phyloP scores from a whole-genome alignment of 352 stramenopile genomes.

The Pythium plurisporium region DNA sequence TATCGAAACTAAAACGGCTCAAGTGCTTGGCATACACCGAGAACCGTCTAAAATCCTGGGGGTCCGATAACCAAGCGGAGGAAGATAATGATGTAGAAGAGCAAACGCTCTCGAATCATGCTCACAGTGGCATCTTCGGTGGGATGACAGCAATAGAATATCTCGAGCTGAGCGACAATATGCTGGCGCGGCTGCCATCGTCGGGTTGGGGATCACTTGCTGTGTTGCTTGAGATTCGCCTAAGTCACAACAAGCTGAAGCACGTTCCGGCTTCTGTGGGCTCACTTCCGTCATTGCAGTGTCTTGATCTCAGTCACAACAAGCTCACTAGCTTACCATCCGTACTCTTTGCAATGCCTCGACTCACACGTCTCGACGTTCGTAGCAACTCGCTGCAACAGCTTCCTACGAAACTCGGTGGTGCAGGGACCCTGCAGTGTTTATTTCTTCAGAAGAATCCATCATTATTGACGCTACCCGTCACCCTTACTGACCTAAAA shows the following conservation, averaged over 20 bases:
- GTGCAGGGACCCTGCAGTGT: slow-evolving; percentile 23
- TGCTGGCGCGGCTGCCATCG: slow-evolving; percentile 24
- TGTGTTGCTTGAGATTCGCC: slow-evolving; percentile 35
- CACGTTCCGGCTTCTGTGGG: slow-evolving; percentile 24
- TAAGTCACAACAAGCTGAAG: slow-evolving; percentile 40
- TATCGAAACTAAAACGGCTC: slow-evolving; percentile 22
- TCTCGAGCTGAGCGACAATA: slow-evolving; percentile 49
- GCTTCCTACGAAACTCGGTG: slow-evolving; percentile 28
- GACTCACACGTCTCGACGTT: slow-evolving; percentile 28
- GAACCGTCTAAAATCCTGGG: slow-evolving; percentile 43
- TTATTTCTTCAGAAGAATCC: slow-evolving; percentile 39
- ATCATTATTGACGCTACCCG: slow-evolving; percentile 26
- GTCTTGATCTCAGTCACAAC: slow-evolving; percentile 46
- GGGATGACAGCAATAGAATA: slow-evolving; percentile 26
- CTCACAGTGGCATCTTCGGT: slow-evolving; percentile 16
- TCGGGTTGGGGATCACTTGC: slow-evolving; percentile 27
- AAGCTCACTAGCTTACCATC: slow-evolving; percentile 28
- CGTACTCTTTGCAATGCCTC: slow-evolving; percentile 19
- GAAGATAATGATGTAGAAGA: slow-evolving; percentile 12
- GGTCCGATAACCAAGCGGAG: neutral
- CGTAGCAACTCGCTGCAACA: slow-evolving; percentile 30
- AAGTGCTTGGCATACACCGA: slow-evolving; percentile 37
- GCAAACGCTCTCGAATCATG: neutral
- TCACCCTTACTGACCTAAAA: slow-evolving; percentile 19
- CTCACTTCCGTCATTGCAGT: slow-evolving; percentile 23